Conservation (phyloP, 306 rosid species). For the Hippophae tibetana region DNA sequence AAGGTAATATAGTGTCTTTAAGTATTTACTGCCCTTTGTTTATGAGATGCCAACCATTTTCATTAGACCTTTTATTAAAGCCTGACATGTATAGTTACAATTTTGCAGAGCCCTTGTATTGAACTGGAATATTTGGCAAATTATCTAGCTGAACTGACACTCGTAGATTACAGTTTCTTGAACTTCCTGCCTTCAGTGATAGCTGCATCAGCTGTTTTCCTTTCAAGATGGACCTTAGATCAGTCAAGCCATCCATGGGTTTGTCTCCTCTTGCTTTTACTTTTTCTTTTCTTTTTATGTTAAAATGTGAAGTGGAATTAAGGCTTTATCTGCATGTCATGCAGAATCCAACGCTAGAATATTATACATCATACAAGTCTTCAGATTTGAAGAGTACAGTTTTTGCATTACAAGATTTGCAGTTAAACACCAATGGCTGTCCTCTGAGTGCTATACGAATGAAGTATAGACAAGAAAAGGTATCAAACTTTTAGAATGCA, state of each 20-base stretch:
- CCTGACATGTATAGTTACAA: conserved; percentile 13
- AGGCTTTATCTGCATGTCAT: conserved; percentile 11
- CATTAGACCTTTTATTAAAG: conserved; percentile 1
- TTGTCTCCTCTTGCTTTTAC: not conserved
- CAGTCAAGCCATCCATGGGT: conserved; percentile 44
- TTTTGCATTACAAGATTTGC: conserved; percentile 71
- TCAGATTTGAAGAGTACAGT: conserved; percentile 61
- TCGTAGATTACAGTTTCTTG: conserved; percentile 25
- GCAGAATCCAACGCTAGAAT: conserved; percentile 80
- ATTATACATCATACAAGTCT: conserved; percentile 59
- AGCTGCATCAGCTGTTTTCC: conserved; percentile 44
- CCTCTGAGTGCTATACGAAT: conserved; percentile 51
- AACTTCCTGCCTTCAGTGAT: conserved; percentile 32
- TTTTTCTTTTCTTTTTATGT: conserved; percentile 11
- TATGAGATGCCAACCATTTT: conserved; percentile 14
- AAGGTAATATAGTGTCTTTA: conserved; percentile 40
- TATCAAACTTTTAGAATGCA: conserved; percentile 9
- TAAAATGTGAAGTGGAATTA: conserved; percentile 6
- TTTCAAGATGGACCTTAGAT: conserved; percentile 29
- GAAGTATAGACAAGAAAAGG: conserved; percentile 78
- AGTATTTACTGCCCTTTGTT: conserved; percentile 14
- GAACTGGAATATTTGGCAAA: conserved; percentile 26
- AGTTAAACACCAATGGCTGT: conserved; percentile 51
- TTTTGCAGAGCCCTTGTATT: conserved; percentile 17
- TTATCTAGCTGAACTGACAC: conserved; percentile 43